Percentiles rank a stretch among this genome's conserved stretches.
These are phyloP conservation scores for Fusarium fujikuroi DNA, from an alignment of 2,329 filamentous ascomycete species.

Conservation along the genomic window DNA sequence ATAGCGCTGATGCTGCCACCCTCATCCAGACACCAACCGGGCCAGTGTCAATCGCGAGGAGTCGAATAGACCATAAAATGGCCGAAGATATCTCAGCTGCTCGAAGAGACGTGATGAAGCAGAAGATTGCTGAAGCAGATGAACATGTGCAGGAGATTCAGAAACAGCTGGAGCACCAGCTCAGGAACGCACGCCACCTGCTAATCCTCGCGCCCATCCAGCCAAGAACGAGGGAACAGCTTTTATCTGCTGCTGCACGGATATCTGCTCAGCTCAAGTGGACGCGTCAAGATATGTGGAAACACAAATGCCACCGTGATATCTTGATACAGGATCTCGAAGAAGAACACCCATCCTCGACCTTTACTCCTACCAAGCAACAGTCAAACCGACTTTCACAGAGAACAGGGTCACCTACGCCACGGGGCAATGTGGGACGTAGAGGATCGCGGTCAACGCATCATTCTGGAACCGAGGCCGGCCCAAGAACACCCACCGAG, in stretches of 20 bases:
- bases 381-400: conserved; percentile 39
- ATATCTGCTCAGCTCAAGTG: conserved; percentile 92
- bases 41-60: conserved; percentile 77
- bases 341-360: conserved; percentile 66
- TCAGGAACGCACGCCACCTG: conserved; percentile 90
- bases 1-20: conserved; percentile 68
- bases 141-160: conserved; percentile 78
- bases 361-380: conserved; percentile 43
- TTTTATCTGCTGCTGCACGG: conserved; percentile 84
- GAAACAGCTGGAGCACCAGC: conserved; percentile 81
- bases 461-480: conserved; percentile 39
- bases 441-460: conserved; percentile 45
- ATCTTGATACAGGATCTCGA: conserved; percentile 87
- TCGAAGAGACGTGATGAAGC: conserved; percentile 81
- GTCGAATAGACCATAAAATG: conserved; percentile 82
- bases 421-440: conserved; percentile 36
- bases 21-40: conserved; percentile 76
- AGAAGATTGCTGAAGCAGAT: conserved; percentile 85
- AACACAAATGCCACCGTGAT: conserved; percentile 88
- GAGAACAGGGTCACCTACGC: conserved; percentile 43
- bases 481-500: conserved; percentile 45
- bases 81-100: conserved; percentile 87
- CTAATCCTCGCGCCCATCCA: conserved; percentile 90
- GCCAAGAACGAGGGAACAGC: conserved; percentile 85
- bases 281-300: conserved; percentile 95